These are phyloP conservation scores for Phytopythium cucurbitacearum DNA, from an alignment of 352 stramenopile genomes.

Conservation along the genomic window DNA sequence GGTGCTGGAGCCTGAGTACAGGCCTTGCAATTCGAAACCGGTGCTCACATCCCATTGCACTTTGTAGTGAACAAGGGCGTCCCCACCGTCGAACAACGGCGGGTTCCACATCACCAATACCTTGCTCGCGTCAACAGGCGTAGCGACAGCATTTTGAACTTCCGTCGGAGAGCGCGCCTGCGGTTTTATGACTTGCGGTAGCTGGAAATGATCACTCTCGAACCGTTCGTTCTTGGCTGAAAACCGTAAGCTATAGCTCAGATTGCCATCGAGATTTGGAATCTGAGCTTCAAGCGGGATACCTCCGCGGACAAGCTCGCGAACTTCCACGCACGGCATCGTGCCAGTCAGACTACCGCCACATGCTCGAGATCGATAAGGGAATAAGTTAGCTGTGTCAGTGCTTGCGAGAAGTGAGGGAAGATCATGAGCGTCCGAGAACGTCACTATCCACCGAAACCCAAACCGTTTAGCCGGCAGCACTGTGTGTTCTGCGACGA, in stretches of 20 bases:
- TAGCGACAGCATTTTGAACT: conserved; percentile 22
- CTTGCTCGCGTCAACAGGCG: conserved; percentile 26
- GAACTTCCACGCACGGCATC: conserved; percentile 42
- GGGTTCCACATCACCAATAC: conserved; percentile 75
- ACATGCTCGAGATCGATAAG: conserved; percentile 41
- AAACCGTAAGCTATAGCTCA: conserved; percentile 43
- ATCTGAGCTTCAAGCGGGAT: conserved; percentile 22
- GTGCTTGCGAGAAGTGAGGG: conserved; percentile 45
- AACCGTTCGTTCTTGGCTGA: conserved; percentile 30
- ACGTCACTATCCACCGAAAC: conserved; percentile 65
- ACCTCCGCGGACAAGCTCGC: conserved; percentile 28
- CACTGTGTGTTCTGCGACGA: conserved; percentile 14
- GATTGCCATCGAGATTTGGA: conserved; percentile 8
- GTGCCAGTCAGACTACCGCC: conserved; percentile 55
- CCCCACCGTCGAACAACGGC: conserved; percentile 64
- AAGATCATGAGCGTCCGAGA: conserved; percentile 26
- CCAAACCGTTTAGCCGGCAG: conserved; percentile 51
- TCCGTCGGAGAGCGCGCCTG: conserved; percentile 21
- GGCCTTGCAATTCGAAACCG: conserved; percentile 75
- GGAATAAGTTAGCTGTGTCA: conserved; percentile 17
- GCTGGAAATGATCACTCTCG: conserved; percentile 17
- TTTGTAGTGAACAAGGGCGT: conserved; percentile 86
- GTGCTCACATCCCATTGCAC: conserved; percentile 91
- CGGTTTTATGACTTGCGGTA: conserved; percentile 18
- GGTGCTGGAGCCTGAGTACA: conserved; percentile 44